A percentile compares a stretch with the other conserved stretches of the same genome.
phyloP scores from a whole-genome alignment of 805 yeast species.

The Cyberlindnera mycetangii region DNA sequence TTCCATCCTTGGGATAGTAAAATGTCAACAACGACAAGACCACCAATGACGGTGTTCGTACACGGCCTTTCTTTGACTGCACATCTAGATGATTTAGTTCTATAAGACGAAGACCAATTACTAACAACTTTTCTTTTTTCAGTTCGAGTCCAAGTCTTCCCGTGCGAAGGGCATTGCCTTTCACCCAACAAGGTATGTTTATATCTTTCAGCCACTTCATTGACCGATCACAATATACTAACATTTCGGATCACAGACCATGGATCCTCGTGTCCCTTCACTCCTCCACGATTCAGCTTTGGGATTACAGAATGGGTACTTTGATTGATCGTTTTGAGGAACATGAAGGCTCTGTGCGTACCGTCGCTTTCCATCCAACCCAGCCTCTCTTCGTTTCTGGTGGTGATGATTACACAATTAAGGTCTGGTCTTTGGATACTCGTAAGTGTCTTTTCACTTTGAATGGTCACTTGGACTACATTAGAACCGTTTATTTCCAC shows the following conservation, averaged over 20 bases:
- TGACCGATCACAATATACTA: too few relatives aligned
- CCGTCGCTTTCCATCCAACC: constrained; percentile 94
- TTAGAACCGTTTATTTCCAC: constrained; percentile 92
- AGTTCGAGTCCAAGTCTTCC: constrained; percentile 96
- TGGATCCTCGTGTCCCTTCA: constrained; percentile 95
- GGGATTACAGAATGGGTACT: constrained; percentile 99
- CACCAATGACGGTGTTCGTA: too few relatives aligned
- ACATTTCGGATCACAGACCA: constrained; percentile 48
- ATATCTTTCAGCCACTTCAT: too few relatives aligned
- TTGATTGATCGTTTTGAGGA: constrained; percentile 94
- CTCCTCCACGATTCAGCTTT: constrained; percentile 96
- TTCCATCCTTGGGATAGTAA: neutral
- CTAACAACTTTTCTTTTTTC: constrained; percentile 18
- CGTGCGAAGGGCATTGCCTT: constrained; percentile 97
- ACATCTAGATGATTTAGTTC: neutral
- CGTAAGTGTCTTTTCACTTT: constrained; percentile 90
- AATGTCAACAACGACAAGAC: constrained; percentile 1
- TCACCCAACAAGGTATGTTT: constrained; percentile 70
- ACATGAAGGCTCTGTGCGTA: constrained; percentile 97
- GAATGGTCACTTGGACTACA: constrained; percentile 92
- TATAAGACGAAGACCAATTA: neutral
- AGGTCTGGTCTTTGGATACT: constrained; percentile 93
- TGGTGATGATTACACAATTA: constrained; percentile 93
- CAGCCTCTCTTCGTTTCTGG: constrained; percentile 97
- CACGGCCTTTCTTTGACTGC: neutral